Conservation (phyloP, 345 rosid genomes). For the Melaleuca quinquenervia region DNA sequence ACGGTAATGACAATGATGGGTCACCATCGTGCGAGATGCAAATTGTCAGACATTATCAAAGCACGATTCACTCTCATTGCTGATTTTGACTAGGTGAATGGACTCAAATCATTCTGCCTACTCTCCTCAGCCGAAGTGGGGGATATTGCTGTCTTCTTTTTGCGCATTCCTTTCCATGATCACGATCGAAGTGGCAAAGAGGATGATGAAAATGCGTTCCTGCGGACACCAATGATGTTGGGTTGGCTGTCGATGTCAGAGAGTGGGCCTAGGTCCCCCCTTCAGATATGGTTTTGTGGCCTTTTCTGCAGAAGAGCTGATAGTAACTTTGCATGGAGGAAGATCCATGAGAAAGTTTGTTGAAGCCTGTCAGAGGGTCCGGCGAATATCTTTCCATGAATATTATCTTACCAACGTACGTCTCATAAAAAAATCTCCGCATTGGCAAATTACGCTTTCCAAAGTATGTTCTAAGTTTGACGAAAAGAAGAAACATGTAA, state of each 20-base stretch:
- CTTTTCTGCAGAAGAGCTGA: neutral
- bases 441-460: neutral
- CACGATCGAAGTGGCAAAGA: neutral
- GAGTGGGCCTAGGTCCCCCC: neutral
- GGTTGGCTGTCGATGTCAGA: neutral
- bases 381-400: neutral
- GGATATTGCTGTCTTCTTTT: neutral
- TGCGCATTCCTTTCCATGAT: neutral
- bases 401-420: neutral
- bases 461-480: too few species aligned
- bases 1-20: neutral
- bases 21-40: neutral
- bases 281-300: neutral
- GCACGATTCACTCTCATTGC: neutral
- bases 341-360: neutral
- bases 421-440: neutral
- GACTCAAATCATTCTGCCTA: neutral
- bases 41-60: neutral
- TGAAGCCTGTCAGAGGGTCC: neutral
- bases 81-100: neutral
- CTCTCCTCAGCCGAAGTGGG: neutral
- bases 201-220: neutral
- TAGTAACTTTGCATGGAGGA: neutral
- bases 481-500: too few species aligned
- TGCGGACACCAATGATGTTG: neutral